Evolutionary conservation across 2,329 filamentous ascomycete species (phyloP), one percentile per base, ranked within the genome.

Genomic region (Botrytis squamosa): DNA sequence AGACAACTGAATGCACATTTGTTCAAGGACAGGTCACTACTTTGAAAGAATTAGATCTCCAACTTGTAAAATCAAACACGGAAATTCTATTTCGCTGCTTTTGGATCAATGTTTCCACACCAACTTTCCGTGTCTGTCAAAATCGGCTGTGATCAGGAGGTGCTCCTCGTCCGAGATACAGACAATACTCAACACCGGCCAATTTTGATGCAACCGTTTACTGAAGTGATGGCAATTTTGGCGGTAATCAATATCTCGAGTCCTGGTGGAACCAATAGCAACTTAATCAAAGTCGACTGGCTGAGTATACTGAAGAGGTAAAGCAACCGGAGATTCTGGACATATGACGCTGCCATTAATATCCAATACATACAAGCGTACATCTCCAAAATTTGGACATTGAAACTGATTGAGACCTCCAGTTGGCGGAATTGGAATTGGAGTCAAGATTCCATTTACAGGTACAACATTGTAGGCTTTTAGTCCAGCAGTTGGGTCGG

Each of bases 371-470:
- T 82, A 83, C n/a, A 82, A 75, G 57, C 79, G 68, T 9, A 77
- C 79, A 73, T 84, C 79, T 33, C 82, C 83, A 75, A 84, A 84
- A 9, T 80, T 79, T 8, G 83, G 82, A 44, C 83, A 76, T 33
- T 80, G 80, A 73, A 82, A 84, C 73, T 83, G 83, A 42, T 80
- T 80, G 16, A 81, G 76, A 14, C 82, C 81, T 25, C 81, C 79
- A 7, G 81, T 80, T 67, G 78, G 79, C 4, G 82, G 80, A 36
- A 83, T 42, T n/a, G 78, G 75, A 74, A 84, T 81, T 22, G 78
- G 76, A 20, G 77, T 75, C 57, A 83, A 73, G 1, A 77, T 76
- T 9, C 80, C 81, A 75, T 83, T 81, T 49, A 80, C 77, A 5
- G 83, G n/a, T n/a, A n/a, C n/a, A n/a, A n/a, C n/a, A n/a, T n/a